These are phyloP conservation scores for Podaxis pistillaris DNA, from an alignment of 768 basidiomycete species.

Conservation along the genomic window DNA sequence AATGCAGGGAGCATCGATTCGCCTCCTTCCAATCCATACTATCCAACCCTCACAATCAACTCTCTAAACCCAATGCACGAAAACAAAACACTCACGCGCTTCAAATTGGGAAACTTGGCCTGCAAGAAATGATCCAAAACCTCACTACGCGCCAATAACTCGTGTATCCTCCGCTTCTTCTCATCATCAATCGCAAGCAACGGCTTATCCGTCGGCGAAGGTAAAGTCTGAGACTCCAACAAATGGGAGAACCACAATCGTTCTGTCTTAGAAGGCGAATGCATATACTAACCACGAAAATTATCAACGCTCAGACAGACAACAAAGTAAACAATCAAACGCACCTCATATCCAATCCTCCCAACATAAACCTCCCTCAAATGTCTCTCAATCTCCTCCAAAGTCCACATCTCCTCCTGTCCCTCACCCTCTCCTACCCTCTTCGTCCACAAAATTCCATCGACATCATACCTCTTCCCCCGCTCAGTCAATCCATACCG, in stretches of 20 bases:
- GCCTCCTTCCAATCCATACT: constrained; percentile 89
- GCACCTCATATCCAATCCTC: constrained; percentile 81
- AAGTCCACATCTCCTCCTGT: constrained; percentile 51
- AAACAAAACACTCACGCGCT: constrained; percentile 46
- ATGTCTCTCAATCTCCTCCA: constrained; percentile 69
- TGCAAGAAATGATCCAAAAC: constrained; percentile 84
- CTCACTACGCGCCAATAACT: constrained; percentile 72
- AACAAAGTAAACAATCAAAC: constrained; percentile 11
- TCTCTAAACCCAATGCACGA: background rate
- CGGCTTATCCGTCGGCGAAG: constrained; percentile 32
- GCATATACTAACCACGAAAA: constrained; percentile 58
- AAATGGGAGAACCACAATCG: constrained; percentile 87
- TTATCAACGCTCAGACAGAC: background rate
- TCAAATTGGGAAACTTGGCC: constrained; percentile 85
- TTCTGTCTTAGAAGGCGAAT: constrained; percentile 82
- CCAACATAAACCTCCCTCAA: constrained; percentile 77
- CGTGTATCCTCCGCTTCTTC: constrained; percentile 59
- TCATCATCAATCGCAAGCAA: constrained; percentile 27
- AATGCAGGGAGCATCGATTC: constrained; percentile 93
- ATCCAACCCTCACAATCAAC: constrained; percentile 18
- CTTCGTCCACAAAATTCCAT: constrained; percentile 80
- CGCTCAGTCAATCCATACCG: constrained; percentile 72
- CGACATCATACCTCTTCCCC: constrained; percentile 58
- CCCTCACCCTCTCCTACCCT: constrained; percentile 33
- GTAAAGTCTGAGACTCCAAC: constrained; percentile 61